Base-by-base conservation (phyloP, 805 yeast species). In the Teunomyces tritomae region DNA sequence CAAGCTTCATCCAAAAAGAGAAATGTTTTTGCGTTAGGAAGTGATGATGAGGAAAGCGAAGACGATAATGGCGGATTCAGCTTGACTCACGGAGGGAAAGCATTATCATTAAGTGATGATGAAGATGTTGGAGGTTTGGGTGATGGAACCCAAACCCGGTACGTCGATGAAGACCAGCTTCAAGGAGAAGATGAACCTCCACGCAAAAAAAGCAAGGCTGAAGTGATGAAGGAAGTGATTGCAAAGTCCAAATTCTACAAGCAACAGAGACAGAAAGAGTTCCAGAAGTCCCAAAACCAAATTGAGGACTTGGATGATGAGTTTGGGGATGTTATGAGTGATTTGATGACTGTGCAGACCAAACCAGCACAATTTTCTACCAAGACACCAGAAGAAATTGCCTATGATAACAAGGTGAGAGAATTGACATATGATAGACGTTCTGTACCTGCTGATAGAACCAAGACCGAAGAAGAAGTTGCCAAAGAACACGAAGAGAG, bases 221-320 rank as follows among this genome's bases (percentile, higher is more conserved):
- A 87, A 64, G 92, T 87, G 33, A 87, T 87, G 95, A 80, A 84
- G 55, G 95, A 87, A 62, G 79, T 87, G 42, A 87, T 87, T 49
- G 89, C 94, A 32, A 87, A 87, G 65, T 85, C 94, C 13, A 87
- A 87, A 58, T 83, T 78, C 57, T 79, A 86, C 65, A 87, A 85
- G 58, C 84, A 83, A 30, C 87, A 86, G 63, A 80, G 94, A 64
- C 92, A 87, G 65, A 68, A 75, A 59, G 73, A 79, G 46, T 84
- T 85, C 55, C 82, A 78, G 47, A 72, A 78, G 58, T 68, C 80
- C 10, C 84, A 81, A 59, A 83, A 78, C 44, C 74, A 82, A 28
- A 83, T 87, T 45, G 72, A 73, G 57, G 87, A 82, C 53, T 73
- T 87, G 53, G 92, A 87, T 65, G 89, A 85, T 26, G 82, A 83